A percentile compares a stretch with the other conserved stretches of the same genome.
Conservation (phyloP, 2,329 filamentous ascomycete species). For the Teratosphaeria viscida region DNA sequence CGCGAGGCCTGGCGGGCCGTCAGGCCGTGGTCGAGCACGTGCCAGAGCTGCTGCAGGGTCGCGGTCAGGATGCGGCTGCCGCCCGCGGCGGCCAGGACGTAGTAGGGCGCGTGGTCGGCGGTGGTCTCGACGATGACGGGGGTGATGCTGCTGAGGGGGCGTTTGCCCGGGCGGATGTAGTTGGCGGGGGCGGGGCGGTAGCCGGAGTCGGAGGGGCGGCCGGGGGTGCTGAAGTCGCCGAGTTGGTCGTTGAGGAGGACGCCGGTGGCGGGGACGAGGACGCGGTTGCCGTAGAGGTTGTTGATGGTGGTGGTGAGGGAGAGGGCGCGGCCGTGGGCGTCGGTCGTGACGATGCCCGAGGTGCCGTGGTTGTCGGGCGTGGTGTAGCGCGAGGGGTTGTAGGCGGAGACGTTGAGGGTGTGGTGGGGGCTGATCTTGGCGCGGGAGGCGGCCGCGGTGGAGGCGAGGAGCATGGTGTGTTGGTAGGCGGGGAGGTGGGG, state of each 20-base stretch:
- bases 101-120: conserved; percentile 56
- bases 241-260: conserved; percentile 57
- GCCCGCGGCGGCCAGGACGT: conserved; percentile 65
- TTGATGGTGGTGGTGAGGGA: conserved; percentile 83
- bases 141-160: conserved; percentile 72
- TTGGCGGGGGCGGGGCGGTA: conserved; percentile 72
- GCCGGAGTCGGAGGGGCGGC: conserved; percentile 67
- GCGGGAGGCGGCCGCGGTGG: conserved; percentile 50
- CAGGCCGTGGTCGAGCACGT: conserved; percentile 57
- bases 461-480: conserved; percentile 52
- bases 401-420: conserved; percentile 63
- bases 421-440: conserved; percentile 58
- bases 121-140: conserved; percentile 64
- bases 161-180: conserved; percentile 69
- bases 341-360: conserved; percentile 61
- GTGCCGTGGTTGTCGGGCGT: conserved; percentile 62
- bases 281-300: conserved; percentile 66
- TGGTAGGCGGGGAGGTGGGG: conserved; percentile 54
- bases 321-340: conserved; percentile 63
- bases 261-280: conserved; percentile 74
- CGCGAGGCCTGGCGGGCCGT: conserved; percentile 52
- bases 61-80: conserved; percentile 73
- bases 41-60: conserved; percentile 63
- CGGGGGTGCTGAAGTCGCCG: conserved; percentile 78
- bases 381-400: conserved; percentile 59